These are phyloP conservation scores for Alternaria consortialis DNA, from an alignment of 2,329 filamentous ascomycete genomes.

Conservation along the genomic window DNA sequence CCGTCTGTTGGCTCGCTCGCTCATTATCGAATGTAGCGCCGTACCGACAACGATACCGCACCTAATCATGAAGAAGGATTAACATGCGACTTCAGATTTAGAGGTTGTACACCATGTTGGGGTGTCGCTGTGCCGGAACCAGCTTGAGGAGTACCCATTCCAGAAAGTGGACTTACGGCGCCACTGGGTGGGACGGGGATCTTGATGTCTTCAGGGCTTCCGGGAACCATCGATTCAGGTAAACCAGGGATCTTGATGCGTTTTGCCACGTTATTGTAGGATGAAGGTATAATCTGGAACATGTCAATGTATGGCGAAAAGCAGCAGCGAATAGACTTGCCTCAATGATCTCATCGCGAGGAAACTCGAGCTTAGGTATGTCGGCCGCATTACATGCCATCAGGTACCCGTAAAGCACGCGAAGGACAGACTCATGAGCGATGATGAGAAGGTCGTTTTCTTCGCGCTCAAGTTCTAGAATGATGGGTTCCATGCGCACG, in stretches of 20 bases:
- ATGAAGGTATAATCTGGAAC: slow-evolving; percentile 84
- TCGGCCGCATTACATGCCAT: slow-evolving; percentile 98
- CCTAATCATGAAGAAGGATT: slow-evolving; percentile 19
- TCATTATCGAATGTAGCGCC: slow-evolving; percentile 33
- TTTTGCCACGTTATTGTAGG: slow-evolving; percentile 95
- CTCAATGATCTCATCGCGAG: slow-evolving; percentile 96
- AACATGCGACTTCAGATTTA: slow-evolving; percentile 15
- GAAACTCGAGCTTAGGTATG: slow-evolving; percentile 92
- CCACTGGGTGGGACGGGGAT: slow-evolving; percentile 75
- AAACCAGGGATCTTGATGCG: slow-evolving; percentile 83
- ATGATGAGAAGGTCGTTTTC: slow-evolving; percentile 98
- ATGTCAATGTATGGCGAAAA: background rate
- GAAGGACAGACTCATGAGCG: slow-evolving; percentile 95
- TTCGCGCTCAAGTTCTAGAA: slow-evolving; percentile 94
- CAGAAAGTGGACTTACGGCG: slow-evolving; percentile 54
- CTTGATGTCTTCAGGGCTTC: slow-evolving; percentile 81
- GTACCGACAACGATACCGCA: slow-evolving; percentile 25
- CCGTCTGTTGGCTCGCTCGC: slow-evolving; percentile 31
- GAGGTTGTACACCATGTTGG: slow-evolving; percentile 5
- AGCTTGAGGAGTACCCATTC: slow-evolving; percentile 50
- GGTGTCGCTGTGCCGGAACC: slow-evolving; percentile 14
- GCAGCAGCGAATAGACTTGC: slow-evolving; percentile 48
- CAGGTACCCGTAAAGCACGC: slow-evolving; percentile 94
- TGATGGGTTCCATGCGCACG: slow-evolving; percentile 97
- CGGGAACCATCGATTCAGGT: slow-evolving; percentile 72